Evolutionary conservation across 176 grass and related monocot genomes (phyloP).

Genomic region (Tuctoria greenei): DNA sequence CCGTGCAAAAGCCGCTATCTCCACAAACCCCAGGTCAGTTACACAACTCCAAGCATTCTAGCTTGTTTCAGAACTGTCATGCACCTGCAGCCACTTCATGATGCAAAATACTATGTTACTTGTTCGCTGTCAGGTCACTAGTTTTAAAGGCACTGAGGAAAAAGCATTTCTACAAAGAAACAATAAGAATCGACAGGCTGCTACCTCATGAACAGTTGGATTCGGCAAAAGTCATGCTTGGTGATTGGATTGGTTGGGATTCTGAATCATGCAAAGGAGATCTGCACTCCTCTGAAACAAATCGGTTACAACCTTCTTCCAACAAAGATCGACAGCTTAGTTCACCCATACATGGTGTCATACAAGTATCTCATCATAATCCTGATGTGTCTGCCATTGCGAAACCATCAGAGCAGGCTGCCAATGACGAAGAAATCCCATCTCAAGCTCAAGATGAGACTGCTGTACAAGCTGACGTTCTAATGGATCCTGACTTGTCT

Average conservation of each 20-base stretch:
- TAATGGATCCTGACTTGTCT: slow-evolving; percentile 9
- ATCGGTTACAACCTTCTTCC: slow-evolving; percentile 39
- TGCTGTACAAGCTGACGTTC: slow-evolving; percentile 1
- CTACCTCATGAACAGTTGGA: slow-evolving; percentile 48
- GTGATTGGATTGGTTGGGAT: slow-evolving; percentile 68
- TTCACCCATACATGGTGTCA: slow-evolving; percentile 42
- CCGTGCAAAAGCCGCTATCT: slow-evolving; percentile 67
- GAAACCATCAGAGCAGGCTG: slow-evolving; percentile 25
- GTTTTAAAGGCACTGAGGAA: slow-evolving; percentile 66
- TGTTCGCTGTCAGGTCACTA: slow-evolving; percentile 48
- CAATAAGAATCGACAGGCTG: slow-evolving; percentile 71
- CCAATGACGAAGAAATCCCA: slow-evolving; percentile 25
- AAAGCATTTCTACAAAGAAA: slow-evolving; percentile 90
- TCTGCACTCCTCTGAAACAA: slow-evolving; percentile 43
- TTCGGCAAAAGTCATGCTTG: slow-evolving; percentile 38
- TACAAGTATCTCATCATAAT: slow-evolving; percentile 3
- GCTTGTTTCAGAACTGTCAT: slow-evolving; percentile 2
- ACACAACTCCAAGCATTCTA: not conserved
- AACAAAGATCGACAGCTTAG: slow-evolving; percentile 12
- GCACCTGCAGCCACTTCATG: slow-evolving; percentile 2
- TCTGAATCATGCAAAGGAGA: slow-evolving; percentile 56
- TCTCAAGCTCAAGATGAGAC: not conserved
- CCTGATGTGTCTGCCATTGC: slow-evolving; percentile 23
- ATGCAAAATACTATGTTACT: not conserved
- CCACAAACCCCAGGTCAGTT: slow-evolving; percentile 64